Conservation (phyloP, 306 rosid species). For the Vigna radiata region DNA sequence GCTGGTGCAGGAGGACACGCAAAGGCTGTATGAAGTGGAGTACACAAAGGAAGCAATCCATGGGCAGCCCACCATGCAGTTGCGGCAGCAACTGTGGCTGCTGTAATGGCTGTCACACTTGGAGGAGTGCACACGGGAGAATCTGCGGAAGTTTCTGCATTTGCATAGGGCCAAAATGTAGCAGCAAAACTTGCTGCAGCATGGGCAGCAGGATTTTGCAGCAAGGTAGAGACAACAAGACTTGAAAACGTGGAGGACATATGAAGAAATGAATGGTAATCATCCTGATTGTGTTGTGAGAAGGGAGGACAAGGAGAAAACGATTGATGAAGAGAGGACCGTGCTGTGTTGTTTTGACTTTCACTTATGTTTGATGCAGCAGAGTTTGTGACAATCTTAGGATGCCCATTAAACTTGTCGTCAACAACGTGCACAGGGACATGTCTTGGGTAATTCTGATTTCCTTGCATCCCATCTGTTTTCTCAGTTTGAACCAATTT, state of each 20-base stretch:
- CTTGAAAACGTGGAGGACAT: slow-evolving; percentile 76
- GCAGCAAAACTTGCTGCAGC: slow-evolving; percentile 76
- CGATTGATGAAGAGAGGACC: slow-evolving; percentile 72
- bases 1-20: not conserved
- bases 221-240: slow-evolving; percentile 72
- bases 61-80: slow-evolving; percentile 14
- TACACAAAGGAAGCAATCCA: slow-evolving; percentile 9
- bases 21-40: not conserved
- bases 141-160: not conserved
- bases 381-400: not conserved
- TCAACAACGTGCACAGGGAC: slow-evolving; percentile 9
- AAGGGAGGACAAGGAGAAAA: slow-evolving; percentile 70
- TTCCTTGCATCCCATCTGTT: slow-evolving; percentile 10
- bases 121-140: not conserved
- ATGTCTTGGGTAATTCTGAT: slow-evolving; percentile 13
- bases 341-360: slow-evolving; percentile 61
- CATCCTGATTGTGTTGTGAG: slow-evolving; percentile 56
- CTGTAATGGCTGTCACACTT: not conserved
- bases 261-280: slow-evolving; percentile 69
- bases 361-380: slow-evolving; percentile 63
- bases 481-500: slow-evolving; percentile 3
- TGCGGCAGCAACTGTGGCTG: slow-evolving; percentile 4
- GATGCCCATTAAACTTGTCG: not conserved
- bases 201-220: slow-evolving; percentile 93
- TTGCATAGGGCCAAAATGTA: slow-evolving; percentile 14